These are phyloP conservation scores for Suillus alpinus DNA, from an alignment of 768 basidiomycete genomes.

Conservation along the genomic window DNA sequence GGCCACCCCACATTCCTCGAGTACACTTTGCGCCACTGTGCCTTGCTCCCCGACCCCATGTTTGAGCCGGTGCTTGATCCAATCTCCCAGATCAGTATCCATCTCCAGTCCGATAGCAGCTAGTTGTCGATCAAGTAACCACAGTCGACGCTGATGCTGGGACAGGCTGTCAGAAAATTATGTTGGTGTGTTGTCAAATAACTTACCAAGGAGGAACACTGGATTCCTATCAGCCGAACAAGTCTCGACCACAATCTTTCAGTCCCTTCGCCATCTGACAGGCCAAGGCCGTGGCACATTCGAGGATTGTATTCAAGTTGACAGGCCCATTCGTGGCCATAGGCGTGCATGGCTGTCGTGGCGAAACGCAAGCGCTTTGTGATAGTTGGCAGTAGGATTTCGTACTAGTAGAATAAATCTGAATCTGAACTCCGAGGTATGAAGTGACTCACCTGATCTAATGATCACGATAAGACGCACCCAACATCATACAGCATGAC, in stretches of 20 bases:
- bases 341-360: conserved; percentile 38
- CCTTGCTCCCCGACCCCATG: conserved; percentile 17
- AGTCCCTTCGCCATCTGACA: conserved; percentile 25
- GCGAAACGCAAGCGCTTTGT: conserved; percentile 24
- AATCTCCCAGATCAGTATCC: conserved; percentile 29
- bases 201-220: conserved; percentile 34
- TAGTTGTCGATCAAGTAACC: conserved; percentile 34
- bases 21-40: background rate
- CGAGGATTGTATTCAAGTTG: conserved; percentile 2
- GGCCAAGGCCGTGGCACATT: conserved; percentile 1
- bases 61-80: conserved; percentile 24
- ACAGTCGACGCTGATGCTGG: conserved; percentile 28
- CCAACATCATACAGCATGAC: conserved; percentile 31
- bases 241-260: conserved; percentile 32
- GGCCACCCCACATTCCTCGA: background rate
- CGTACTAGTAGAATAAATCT: conserved; percentile 17
- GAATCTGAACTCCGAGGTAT: background rate
- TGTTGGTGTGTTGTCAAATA: background rate
- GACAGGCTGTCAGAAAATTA: background rate
- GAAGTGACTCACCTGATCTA: conserved; percentile 22
- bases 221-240: conserved; percentile 33
- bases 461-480: conserved; percentile 27
- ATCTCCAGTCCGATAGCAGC: conserved; percentile 24
- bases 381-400: conserved; percentile 22
- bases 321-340: conserved; percentile 35